Evolutionary conservation across 306 rosid genomes (phyloP), one percentile per base, ranked within the genome.

Genomic region (Vicia sativa): DNA sequence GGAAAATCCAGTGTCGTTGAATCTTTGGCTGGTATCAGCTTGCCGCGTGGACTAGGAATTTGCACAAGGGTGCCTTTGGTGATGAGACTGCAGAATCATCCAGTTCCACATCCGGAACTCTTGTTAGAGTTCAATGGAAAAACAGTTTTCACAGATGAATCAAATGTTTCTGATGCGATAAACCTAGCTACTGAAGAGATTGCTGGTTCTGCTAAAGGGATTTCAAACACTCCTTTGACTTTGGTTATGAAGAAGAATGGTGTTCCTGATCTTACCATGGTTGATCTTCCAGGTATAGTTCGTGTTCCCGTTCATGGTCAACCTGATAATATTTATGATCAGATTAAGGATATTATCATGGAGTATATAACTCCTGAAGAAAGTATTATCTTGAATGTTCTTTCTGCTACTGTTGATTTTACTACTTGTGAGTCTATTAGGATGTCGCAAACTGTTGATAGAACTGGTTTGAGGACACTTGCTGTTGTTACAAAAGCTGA

Each of bases 401-500:
- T 56, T 56, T 28, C 41, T 56, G 62, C 62, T 28, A 28, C 21
- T 6, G 62, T 56, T 13, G 62, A 56, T 56, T 56, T 56, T 7
- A n/a, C 41, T 0, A 28, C 62, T 1, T 56, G 62, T 56, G 62
- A 56, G 62, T 56, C 62, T 0, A 56, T 56, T 12, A 56, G 41
- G 21, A 28, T 56, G 62, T 56, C 62, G 1, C 62, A 28, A 3
- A 6, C 44, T 11, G 92, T 87, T 4, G 89, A 87, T 23, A 82
- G 62, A 43, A 72, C 74, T 1, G 92, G 92, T 0, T 15, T 53
- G 49, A 82, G 92, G 18, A 87, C 89, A 0, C 54, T 87, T 3
- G 87, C 86, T 21, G 86, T 85, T 2, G 88, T 87, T 0, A 87
- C 93, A 0, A 87, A 87, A 5, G 76, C 76, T n/a, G 93, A 87